Percentiles rank a stretch among this genome's conserved stretches.
These are phyloP conservation scores for Leccinellum rugosiceps DNA, from an alignment of 768 basidiomycete genomes.

Conservation along the genomic window DNA sequence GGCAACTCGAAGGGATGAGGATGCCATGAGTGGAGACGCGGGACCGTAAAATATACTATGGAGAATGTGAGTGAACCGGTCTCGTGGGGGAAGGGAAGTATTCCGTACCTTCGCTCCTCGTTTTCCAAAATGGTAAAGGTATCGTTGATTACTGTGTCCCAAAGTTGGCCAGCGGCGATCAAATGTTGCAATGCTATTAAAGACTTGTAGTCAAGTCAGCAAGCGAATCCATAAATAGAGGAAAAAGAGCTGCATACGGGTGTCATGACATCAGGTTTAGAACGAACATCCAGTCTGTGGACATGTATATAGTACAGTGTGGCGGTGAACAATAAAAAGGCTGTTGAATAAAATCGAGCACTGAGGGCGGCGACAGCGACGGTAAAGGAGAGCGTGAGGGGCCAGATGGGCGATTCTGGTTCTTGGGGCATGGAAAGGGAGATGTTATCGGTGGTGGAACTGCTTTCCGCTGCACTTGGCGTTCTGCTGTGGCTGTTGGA, in stretches of 20 bases:
- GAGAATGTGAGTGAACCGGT: background rate
- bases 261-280: conserved; percentile 49
- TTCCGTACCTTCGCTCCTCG: conserved; percentile 64
- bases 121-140: conserved; percentile 61
- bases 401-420: conserved; percentile 34
- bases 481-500: conserved; percentile 36
- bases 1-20: conserved; percentile 53
- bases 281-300: conserved; percentile 28
- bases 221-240: background rate
- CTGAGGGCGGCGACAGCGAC: conserved; percentile 40
- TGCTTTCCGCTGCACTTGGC: conserved; percentile 36
- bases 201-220: conserved; percentile 42
- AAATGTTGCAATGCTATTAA: conserved; percentile 65
- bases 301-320: conserved; percentile 40
- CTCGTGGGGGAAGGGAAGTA: background rate
- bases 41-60: background rate
- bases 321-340: conserved; percentile 37
- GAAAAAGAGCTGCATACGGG: conserved; percentile 40
- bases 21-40: conserved; percentile 1
- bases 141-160: conserved; percentile 74
- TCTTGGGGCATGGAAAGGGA: conserved; percentile 33
- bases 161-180: conserved; percentile 61
- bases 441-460: conserved; percentile 14
- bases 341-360: conserved; percentile 41
- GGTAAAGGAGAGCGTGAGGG: conserved; percentile 38